These are phyloP conservation scores for Neurospora sublineolata DNA, from an alignment of 495 filamentous ascomycete genomes.

Conservation along the genomic window DNA sequence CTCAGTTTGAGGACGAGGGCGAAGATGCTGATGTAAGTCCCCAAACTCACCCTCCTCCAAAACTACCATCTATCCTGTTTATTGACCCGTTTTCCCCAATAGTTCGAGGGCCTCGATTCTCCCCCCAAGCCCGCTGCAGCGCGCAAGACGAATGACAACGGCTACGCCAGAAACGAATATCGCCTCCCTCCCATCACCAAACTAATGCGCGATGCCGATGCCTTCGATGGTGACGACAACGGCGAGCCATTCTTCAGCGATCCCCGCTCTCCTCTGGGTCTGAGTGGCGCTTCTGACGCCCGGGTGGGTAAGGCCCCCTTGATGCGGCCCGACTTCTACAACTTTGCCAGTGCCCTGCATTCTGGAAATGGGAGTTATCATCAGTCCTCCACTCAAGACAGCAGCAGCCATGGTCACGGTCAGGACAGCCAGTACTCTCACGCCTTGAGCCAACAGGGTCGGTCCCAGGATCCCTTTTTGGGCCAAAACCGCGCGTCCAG, in stretches of 20 bases:
- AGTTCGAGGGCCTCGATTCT: neutral
- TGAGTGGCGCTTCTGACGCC: neutral
- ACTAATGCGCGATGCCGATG: neutral
- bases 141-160: neutral
- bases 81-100: neutral
- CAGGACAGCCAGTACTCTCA: neutral
- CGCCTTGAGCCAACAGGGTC: neutral
- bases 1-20: neutral
- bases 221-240: neutral
- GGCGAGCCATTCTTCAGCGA: neutral
- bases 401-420: neutral
- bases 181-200: neutral
- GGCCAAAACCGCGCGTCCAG: neutral
- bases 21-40: neutral
- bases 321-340: neutral
- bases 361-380: neutral
- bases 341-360: neutral
- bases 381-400: neutral
- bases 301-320: neutral
- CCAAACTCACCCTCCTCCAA: neutral
- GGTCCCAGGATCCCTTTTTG: neutral
- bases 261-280: neutral
- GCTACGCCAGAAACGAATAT: neutral
- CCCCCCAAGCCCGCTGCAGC: neutral
- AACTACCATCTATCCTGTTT: neutral